Evolutionary conservation across 1,139 yeast genomes (phyloP), one percentile per base, ranked within the genome.

Genomic region (Candida mesenterica): DNA sequence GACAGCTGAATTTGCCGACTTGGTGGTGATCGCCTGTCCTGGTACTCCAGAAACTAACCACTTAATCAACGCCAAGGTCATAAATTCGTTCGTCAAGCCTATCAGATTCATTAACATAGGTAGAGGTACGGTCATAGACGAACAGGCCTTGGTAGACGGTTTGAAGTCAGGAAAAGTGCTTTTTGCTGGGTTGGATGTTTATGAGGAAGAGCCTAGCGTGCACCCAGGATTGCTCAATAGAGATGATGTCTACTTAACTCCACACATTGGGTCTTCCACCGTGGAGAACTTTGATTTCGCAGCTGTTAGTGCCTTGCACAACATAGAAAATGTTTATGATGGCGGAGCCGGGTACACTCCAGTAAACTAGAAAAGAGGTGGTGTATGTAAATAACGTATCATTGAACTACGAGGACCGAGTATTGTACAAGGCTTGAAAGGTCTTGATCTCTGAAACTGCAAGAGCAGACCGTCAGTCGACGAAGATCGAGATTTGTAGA

Each of bases 241-340:
- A 32, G 42, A 48, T 13, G 60, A 55, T 27, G 59, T 54, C 23
- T 32, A 52, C 24, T 46, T 55, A 42, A 53, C 58, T 8, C 60
- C 60, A 5, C 60, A 55, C 30, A 34, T 54, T 8, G 60, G 57
- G 0, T 52, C 57, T 1, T 48, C 54, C 16, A 53, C 58, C 9
- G 49, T 44, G 30, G 60, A 54, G 39, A 53, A 52, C 45, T 55
- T 50, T 33, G 51, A 55, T 39, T 44, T 42, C 28, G 50, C 60
- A 4, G 55, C 58, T 1, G 40, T 34, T 6, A 40, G 34, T 24
- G 47, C 49, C 8, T 51, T 79, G 56, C 49, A 61, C 26, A 78
- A 77, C 49, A 74, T 79, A 12, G 65, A 63, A 6, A 52, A 56
- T 22, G 68, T 64, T 14, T 49, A 62, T 23, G 55, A 50, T 2